Conservation (phyloP, 1,139 yeast species). For the Debaryomyces udenii region DNA sequence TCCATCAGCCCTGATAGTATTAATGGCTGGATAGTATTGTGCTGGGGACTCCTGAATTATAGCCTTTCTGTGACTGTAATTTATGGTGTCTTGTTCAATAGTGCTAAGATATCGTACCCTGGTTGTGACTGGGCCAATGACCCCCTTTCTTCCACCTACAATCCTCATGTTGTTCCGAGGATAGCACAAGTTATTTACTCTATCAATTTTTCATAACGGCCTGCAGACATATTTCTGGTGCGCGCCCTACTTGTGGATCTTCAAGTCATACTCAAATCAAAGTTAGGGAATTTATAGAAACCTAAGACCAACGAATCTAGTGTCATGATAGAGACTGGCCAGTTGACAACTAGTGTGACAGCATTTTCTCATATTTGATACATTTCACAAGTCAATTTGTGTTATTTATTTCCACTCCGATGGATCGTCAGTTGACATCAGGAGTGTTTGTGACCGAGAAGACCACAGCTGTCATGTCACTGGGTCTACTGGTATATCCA, state of each 20-base stretch:
- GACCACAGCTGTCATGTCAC: no score
- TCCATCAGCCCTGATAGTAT: constrained; percentile 14
- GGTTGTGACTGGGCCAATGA: neutral
- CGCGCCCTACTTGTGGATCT: neutral
- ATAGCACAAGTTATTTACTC: neutral
- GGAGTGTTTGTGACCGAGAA: no score
- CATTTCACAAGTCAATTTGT: no score
- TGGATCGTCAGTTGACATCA: no score
- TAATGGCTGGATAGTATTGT: constrained; percentile 24
- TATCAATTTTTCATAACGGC: constrained; percentile 7
- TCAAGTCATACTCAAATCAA: no score
- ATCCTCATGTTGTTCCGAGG: constrained; percentile 2
- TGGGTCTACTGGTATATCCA: no score
- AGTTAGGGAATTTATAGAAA: no score
- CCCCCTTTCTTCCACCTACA: constrained; percentile 1
- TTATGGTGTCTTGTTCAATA: constrained; percentile 9
- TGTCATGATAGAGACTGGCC: no score
- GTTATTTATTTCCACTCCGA: no score
- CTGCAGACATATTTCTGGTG: constrained; percentile 6
- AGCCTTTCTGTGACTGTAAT: constrained; percentile 12
- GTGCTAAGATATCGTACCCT: constrained; percentile 1
- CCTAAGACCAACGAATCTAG: no score
- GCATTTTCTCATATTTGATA: no score
- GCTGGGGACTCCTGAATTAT: constrained; percentile 10
- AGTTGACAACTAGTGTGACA: no score